phyloP scores from a whole-genome alignment of 2,329 filamentous ascomycete species.

The Amauroascus verrucosus region DNA sequence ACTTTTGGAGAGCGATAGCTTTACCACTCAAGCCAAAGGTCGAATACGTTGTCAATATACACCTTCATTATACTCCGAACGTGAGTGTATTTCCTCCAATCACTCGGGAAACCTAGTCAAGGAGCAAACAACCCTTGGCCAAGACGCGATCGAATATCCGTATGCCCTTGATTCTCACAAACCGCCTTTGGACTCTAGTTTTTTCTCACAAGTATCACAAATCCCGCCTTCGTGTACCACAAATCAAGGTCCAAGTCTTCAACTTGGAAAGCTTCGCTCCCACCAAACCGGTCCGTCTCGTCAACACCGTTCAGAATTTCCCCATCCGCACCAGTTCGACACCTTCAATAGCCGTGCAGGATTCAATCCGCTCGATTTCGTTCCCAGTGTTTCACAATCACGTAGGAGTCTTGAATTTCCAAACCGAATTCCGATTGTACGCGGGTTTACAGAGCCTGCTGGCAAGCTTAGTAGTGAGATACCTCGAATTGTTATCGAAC shows the following conservation, averaged over 20 bases:
- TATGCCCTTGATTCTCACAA: neutral
- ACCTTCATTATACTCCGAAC: slow-evolving; percentile 6
- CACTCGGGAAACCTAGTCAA: neutral
- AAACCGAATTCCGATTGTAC: slow-evolving; percentile 1
- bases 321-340: slow-evolving; percentile 17
- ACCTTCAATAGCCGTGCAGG: slow-evolving; percentile 12
- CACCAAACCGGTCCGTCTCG: neutral
- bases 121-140: neutral
- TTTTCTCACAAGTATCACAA: neutral
- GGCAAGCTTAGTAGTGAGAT: neutral
- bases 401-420: slow-evolving; percentile 10
- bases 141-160: neutral
- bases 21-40: neutral
- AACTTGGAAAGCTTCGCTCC: neutral
- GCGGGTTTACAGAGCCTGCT: neutral
- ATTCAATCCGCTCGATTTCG: slow-evolving; percentile 18
- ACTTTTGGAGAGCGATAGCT: neutral
- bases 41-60: neutral
- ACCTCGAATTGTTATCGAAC: slow-evolving; percentile 3
- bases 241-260: neutral
- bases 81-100: neutral
- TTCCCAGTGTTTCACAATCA: slow-evolving; percentile 12
- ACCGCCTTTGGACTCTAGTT: neutral
- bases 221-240: neutral
- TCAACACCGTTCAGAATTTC: neutral